Conservation (phyloP, 169 alveolate genomes). For the Cryptosporidium canis region DNA sequence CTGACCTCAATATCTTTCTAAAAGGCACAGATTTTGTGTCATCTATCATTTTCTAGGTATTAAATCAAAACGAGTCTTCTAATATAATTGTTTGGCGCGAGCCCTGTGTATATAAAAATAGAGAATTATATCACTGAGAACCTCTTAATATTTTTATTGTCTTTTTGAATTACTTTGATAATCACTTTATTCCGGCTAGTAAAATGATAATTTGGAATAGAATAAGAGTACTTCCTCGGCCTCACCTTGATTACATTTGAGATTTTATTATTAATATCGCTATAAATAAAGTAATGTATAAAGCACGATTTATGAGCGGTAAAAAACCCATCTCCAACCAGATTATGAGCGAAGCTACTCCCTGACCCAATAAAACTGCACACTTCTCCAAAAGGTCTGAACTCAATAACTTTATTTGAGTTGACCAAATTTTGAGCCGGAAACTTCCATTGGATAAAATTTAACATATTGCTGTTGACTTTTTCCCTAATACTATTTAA, state of each 20-base stretch:
- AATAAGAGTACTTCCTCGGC: neutral
- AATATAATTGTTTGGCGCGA: conserved; percentile 1
- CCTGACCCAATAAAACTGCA: neutral
- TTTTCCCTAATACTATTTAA: conserved; percentile 1
- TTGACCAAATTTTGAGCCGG: neutral
- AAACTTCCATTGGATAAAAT: conserved; percentile 53
- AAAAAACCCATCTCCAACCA: conserved; percentile 35
- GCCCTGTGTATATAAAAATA: neutral
- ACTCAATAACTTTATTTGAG: neutral
- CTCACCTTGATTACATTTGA: neutral
- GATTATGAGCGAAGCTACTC: neutral
- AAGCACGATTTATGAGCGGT: conserved; percentile 61
- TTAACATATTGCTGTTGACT: conserved; percentile 6
- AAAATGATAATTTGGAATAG: neutral
- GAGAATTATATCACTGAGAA: conserved; percentile 13
- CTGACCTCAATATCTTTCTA: neutral
- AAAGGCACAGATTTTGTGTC: conserved; percentile 22
- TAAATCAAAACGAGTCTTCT: neutral
- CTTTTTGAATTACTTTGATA: neutral
- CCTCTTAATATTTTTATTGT: conserved; percentile 5
- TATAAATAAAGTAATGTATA: conserved; percentile 44
- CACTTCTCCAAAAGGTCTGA: conserved; percentile 10
- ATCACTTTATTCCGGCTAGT: neutral
- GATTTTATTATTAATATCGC: conserved; percentile 5
- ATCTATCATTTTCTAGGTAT: conserved; percentile 22